These are phyloP conservation scores for Leptographium galeiforme DNA, from an alignment of 2,329 filamentous ascomycete genomes.

Conservation along the genomic window DNA sequence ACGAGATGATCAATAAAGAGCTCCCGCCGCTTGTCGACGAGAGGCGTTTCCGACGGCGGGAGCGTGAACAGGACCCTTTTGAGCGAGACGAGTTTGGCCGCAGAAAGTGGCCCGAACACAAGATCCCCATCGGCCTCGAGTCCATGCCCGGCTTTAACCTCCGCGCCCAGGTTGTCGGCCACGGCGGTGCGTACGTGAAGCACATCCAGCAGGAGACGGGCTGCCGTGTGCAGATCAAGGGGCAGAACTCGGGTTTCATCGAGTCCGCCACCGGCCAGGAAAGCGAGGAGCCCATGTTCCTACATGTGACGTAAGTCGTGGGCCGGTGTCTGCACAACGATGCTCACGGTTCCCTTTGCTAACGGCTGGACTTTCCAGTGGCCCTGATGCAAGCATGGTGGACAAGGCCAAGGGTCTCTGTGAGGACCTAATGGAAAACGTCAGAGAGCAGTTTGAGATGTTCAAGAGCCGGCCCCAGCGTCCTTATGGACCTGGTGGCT, in stretches of 20 bases:
- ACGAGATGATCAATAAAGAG: constrained; percentile 93
- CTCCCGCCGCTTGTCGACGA: constrained; percentile 92
- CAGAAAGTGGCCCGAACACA: constrained; percentile 99
- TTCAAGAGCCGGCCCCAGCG: constrained; percentile 76
- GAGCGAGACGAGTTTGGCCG: constrained; percentile 67
- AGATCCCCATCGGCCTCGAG: constrained; percentile 81
- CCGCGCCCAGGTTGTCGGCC: constrained; percentile 88
- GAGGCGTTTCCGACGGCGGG: constrained; percentile 69
- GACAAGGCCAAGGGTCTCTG: constrained; percentile 79
- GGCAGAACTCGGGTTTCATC: constrained; percentile 85
- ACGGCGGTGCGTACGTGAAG: constrained; percentile 91
- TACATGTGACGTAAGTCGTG: constrained; percentile 73
- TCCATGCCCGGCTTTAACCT: constrained; percentile 91
- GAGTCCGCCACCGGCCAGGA: constrained; percentile 79
- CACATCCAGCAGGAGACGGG: constrained; percentile 93
- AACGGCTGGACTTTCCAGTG: constrained; percentile 33
- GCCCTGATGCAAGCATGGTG: constrained; percentile 77
- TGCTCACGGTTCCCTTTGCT: neutral
- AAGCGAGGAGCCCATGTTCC: constrained; percentile 91
- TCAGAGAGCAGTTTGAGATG: constrained; percentile 77
- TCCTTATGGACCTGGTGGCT: constrained; percentile 39
- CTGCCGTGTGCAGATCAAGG: constrained; percentile 96
- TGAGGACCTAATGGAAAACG: constrained; percentile 73
- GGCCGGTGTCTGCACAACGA: no score
- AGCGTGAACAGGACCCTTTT: constrained; percentile 46